Evolutionary conservation across 352 stramenopile species (phyloP).

Genomic region (Phytophthora megakarya): DNA sequence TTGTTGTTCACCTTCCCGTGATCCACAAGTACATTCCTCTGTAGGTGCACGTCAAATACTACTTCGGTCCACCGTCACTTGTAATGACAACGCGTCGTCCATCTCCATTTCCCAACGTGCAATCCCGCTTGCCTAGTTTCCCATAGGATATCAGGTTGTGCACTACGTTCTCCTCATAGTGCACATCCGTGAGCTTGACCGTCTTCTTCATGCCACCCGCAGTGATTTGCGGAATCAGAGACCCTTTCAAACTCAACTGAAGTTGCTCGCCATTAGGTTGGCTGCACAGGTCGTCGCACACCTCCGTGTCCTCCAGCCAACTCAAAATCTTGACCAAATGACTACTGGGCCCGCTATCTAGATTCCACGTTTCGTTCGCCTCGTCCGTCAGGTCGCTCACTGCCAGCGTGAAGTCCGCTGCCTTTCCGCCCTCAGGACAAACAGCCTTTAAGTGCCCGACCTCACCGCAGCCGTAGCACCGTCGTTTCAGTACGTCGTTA

Average conservation of each 20-base stretch:
- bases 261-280: not conserved
- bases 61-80: no score
- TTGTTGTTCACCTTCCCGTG: no score
- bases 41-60: no score
- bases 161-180: not conserved
- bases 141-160: not conserved
- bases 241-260: not conserved
- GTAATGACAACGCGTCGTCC: no score
- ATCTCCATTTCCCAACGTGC: no score
- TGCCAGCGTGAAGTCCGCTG: not conserved
- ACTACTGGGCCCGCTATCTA: not conserved
- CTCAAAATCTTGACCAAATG: not conserved
- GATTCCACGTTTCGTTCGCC: not conserved
- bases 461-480: not conserved
- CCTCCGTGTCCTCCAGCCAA: not conserved
- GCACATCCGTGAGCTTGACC: not conserved
- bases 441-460: not conserved
- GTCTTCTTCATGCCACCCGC: not conserved
- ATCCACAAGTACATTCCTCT: no score
- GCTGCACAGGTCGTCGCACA: not conserved
- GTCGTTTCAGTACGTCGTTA: not conserved
- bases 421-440: not conserved
- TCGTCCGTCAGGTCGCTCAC: not conserved
- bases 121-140: not conserved
- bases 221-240: not conserved